phyloP scores from a whole-genome alignment of 495 filamentous ascomycete species.

The Talaromyces trachyspermus region DNA sequence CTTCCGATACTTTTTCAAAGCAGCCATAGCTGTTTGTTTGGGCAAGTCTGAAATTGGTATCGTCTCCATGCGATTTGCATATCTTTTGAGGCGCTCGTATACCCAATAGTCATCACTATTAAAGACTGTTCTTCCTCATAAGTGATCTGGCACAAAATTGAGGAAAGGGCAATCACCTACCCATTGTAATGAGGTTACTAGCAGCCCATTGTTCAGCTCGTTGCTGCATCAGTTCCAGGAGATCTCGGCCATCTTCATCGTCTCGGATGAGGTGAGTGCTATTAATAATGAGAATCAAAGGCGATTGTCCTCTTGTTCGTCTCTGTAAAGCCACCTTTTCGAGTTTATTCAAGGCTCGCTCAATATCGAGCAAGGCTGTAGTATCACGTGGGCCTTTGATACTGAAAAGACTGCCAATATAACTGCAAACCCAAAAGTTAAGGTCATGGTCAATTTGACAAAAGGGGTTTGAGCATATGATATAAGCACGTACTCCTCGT shows the following conservation, averaged over 20 bases:
- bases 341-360: conserved; percentile 92
- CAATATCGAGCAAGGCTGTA: conserved; percentile 85
- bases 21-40: conserved; percentile 65
- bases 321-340: conserved; percentile 84
- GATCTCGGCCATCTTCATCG: conserved; percentile 81
- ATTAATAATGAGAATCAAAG: conserved; percentile 85
- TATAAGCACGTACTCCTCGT: conserved; percentile 50
- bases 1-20: conserved; percentile 65
- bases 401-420: conserved; percentile 90
- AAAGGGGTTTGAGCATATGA: too few species aligned
- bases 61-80: conserved; percentile 87
- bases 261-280: conserved; percentile 82
- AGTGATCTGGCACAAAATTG: neutral
- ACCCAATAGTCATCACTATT: conserved; percentile 98
- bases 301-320: conserved; percentile 48
- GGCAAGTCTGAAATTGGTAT: conserved; percentile 74
- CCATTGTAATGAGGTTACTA: conserved; percentile 73
- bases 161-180: conserved; percentile 16
- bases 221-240: conserved; percentile 92
- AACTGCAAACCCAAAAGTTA: conserved; percentile 48
- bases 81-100: conserved; percentile 84
- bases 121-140: conserved; percentile 45
- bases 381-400: conserved; percentile 89
- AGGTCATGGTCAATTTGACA: too few species aligned
- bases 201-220: conserved; percentile 94